These are phyloP conservation scores for Phytophthora pistaciae DNA, from an alignment of 352 stramenopile genomes.

Conservation along the genomic window DNA sequence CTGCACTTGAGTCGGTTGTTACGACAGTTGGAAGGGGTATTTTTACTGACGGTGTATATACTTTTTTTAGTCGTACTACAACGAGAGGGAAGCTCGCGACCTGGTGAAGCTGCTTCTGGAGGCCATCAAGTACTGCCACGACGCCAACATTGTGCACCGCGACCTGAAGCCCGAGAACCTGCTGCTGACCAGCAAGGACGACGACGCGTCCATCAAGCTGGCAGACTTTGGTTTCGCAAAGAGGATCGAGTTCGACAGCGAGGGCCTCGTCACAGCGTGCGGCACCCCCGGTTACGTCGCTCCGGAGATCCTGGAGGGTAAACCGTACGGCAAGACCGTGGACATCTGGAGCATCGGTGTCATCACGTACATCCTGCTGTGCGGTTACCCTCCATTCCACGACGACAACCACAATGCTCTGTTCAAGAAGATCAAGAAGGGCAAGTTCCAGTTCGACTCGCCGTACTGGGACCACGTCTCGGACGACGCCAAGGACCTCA, in stretches of 20 bases:
- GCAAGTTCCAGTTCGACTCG: constrained; percentile 96
- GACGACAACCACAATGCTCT: constrained; percentile 94
- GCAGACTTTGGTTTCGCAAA: constrained; percentile 90
- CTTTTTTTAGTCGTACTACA: constrained; percentile 87
- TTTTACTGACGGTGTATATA: constrained; percentile 15
- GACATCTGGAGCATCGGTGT: constrained; percentile 94
- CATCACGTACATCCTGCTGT: constrained; percentile 90
- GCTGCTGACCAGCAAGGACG: constrained; percentile 79
- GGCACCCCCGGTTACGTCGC: constrained; percentile 87
- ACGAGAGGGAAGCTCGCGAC: constrained; percentile 88
- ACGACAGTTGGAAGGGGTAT: not conserved
- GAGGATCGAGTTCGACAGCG: constrained; percentile 80
- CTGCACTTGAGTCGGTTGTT: not conserved
- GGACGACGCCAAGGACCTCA: constrained; percentile 95
- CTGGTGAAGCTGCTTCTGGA: constrained; percentile 88
- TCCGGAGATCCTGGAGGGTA: constrained; percentile 84
- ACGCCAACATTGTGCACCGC: constrained; percentile 85
- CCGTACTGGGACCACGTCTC: constrained; percentile 96
- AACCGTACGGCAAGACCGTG: constrained; percentile 83
- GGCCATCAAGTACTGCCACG: constrained; percentile 91
- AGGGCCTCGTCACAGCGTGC: constrained; percentile 80
- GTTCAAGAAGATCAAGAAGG: constrained; percentile 96
- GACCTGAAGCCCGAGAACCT: constrained; percentile 90
- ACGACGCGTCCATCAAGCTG: constrained; percentile 89
- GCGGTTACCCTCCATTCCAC: constrained; percentile 90